Evolutionary conservation across 2,329 filamentous ascomycete genomes (phyloP), one percentile per base, ranked within the genome.

Genomic region (Pyrenochaeta sp.): DNA sequence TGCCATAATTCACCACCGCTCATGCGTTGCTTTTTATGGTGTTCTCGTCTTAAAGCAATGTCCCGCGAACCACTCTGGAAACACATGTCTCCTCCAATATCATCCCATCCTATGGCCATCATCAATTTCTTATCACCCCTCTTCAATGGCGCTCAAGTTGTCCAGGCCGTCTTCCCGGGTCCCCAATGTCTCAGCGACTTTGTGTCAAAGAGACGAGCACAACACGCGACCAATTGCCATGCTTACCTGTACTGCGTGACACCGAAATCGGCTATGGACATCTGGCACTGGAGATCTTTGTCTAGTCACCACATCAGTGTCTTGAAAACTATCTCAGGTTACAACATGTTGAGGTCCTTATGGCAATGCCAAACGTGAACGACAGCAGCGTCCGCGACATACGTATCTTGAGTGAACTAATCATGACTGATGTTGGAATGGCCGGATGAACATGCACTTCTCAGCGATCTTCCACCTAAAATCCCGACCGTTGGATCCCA

Each of bases 191-290:
- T 54, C 46, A 53, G 49, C 34, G 28, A 44, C 50, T 39, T 50
- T 19, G 51, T 50, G 28, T 37, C 44, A 22, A 47, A 52, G 37
- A 47, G 13, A 46, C 24, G n/a, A 4, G n/a, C 45, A 47, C 51
- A 4, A 39, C 45, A 27, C 39, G n/a, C 42, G 42, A 19, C 34
- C 28, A 49, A 32, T 44, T 39, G 51, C 48, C 58, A 58, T 48
- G 47, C 55, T 32, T 39, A 37, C 45, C 39, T 32, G 54, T 49
- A 52, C 47, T 13, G 42, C 58, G 58, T 58, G 32, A 43, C 45
- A 58, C 51, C 22, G 45, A 53, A n/a, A 3, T 40, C 36, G 36
- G 37, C 44, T 46, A 40, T 37, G 36, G 49, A 40, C 22, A 34
- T 51, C 13, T 19, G 34, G 42, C 32, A 48, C 52, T 55, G 45